A percentile compares a stretch with the other conserved stretches of the same genome.
These are phyloP conservation scores for Neckera pumila DNA, from an alignment of 225 moss, liverwort and hornwort genomes.

Conservation along the genomic window DNA sequence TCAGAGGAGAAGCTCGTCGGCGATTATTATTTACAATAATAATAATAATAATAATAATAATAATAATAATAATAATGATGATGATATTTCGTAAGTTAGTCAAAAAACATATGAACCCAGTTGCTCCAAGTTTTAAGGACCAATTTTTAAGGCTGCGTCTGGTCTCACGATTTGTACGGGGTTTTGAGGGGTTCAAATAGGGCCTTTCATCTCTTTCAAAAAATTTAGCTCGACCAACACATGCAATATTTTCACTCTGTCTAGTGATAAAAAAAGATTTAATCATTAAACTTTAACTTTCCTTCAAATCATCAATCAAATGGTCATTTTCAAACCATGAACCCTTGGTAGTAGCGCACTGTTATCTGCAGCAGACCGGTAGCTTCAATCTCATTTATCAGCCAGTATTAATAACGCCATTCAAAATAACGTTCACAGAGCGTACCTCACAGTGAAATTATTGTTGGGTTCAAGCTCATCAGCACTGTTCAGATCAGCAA, in stretches of 20 bases:
- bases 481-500: conserved; percentile 25
- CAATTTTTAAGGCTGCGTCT: neutral
- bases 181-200: neutral
- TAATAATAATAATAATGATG: neutral
- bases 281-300: neutral
- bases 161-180: neutral
- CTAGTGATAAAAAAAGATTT: neutral
- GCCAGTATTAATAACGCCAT: neutral
- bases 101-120: neutral
- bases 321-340: neutral
- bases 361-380: neutral
- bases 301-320: neutral
- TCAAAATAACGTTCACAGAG: neutral
- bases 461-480: conserved; percentile 38
- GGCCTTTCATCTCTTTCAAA: neutral
- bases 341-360: neutral
- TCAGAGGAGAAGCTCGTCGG: neutral
- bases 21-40: neutral
- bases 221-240: neutral
- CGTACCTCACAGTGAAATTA: conserved; percentile 34
- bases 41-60: neutral
- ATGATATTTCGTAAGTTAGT: neutral
- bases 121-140: neutral
- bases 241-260: neutral
- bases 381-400: neutral